These are phyloP conservation scores for Camelina sativa DNA, from an alignment of 345 rosid genomes.

Conservation along the genomic window DNA sequence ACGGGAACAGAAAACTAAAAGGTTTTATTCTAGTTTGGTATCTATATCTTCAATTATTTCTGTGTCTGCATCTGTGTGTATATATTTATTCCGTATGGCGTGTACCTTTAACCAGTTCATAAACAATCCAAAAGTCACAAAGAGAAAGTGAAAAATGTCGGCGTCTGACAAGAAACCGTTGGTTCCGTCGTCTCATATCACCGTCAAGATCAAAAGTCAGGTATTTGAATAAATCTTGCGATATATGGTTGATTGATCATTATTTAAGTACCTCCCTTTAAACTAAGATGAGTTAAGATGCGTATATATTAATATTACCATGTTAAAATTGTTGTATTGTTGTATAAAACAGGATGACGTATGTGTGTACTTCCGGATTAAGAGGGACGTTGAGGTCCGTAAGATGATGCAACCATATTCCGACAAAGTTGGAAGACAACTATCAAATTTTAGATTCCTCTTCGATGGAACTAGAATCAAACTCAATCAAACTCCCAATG, in stretches of 20 bases:
- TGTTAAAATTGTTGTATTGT: no score
- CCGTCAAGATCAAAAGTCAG: constrained; percentile 23
- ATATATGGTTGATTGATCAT: no score
- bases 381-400: constrained; percentile 14
- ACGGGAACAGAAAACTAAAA: constrained; percentile 31
- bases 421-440: not conserved
- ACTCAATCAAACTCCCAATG: constrained; percentile 27
- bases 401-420: constrained; percentile 25
- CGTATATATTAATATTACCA: no score
- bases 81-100: not conserved
- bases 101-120: not conserved
- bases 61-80: not conserved
- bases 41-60: not conserved
- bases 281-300: no score
- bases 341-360: not conserved
- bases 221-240: not conserved
- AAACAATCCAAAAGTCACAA: not conserved
- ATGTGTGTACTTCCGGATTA: constrained; percentile 24
- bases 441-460: not conserved
- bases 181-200: constrained; percentile 26
- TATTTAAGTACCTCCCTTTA: no score
- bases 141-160: constrained; percentile 22
- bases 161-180: constrained; percentile 10
- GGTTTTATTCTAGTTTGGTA: not conserved
- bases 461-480: constrained; percentile 28